These are phyloP conservation scores for Candida orba DNA, from an alignment of 805 yeast species.

Conservation along the genomic window DNA sequence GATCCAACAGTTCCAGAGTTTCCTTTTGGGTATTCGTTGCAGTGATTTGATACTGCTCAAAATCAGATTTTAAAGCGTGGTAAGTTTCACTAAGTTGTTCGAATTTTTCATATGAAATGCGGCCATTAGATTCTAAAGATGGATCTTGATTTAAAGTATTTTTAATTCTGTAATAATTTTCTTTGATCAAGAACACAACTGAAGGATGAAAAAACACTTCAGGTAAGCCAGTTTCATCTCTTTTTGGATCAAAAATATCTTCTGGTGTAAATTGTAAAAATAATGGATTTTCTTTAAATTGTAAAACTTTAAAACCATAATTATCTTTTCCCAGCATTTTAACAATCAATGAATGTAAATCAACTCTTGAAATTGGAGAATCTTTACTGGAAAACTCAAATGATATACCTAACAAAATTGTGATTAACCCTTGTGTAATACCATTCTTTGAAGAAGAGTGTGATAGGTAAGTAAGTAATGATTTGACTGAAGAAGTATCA, in stretches of 20 bases:
- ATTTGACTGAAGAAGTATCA: slow-evolving; percentile 58
- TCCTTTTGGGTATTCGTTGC: slow-evolving; percentile 26
- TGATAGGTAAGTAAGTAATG: slow-evolving; percentile 60
- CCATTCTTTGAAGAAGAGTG: slow-evolving; percentile 43
- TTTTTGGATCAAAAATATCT: slow-evolving; percentile 40
- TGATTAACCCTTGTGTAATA: slow-evolving; percentile 65
- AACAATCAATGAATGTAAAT: slow-evolving; percentile 52
- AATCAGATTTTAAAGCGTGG: slow-evolving; percentile 30
- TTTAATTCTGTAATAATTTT: slow-evolving; percentile 59
- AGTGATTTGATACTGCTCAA: slow-evolving; percentile 27
- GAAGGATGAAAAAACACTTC: slow-evolving; percentile 62
- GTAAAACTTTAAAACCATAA: slow-evolving; percentile 63
- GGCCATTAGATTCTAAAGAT: slow-evolving; percentile 56
- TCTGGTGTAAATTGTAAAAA: slow-evolving; percentile 53
- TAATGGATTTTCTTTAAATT: slow-evolving; percentile 52
- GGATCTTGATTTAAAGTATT: slow-evolving; percentile 74
- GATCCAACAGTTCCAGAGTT: slow-evolving; percentile 15
- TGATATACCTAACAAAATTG: slow-evolving; percentile 63
- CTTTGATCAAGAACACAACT: slow-evolving; percentile 62
- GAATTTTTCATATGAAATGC: slow-evolving; percentile 50
- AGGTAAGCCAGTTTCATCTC: slow-evolving; percentile 84
- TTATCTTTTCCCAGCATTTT: slow-evolving; percentile 77
- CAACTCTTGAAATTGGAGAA: slow-evolving; percentile 49
- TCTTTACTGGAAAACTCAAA: slow-evolving; percentile 72
- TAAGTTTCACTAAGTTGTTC: slow-evolving; percentile 27